Conservation (phyloP, 371 early-diverging fungal genomes). For the Apophysomyces trapeziformis region DNA sequence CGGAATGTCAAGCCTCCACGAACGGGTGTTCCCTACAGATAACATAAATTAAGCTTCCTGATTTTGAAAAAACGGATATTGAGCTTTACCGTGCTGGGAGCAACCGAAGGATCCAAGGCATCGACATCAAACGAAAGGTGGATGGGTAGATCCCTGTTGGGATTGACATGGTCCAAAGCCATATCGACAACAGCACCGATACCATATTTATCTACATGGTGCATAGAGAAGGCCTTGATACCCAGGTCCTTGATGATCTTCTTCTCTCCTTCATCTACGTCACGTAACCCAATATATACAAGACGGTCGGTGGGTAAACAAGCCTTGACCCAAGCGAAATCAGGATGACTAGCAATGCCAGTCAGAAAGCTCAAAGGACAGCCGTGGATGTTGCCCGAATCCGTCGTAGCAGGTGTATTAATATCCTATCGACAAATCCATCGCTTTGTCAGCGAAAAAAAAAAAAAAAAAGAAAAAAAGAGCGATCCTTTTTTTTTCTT, state of each 20-base stretch:
- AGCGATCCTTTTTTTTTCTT: too few species aligned
- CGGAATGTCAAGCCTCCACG: constrained; percentile 94
- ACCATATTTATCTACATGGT: constrained; percentile 95
- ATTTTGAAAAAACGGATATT: background rate
- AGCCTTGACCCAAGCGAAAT: constrained; percentile 88
- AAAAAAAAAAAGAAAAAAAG: too few species aligned
- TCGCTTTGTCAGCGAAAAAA: too few species aligned
- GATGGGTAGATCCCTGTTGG: constrained; percentile 81
- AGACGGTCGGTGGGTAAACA: constrained; percentile 76
- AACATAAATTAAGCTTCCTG: too few species aligned
- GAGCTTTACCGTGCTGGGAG: constrained; percentile 76
- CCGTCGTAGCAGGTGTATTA: constrained; percentile 90
- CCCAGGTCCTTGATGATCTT: constrained; percentile 74
- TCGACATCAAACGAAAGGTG: constrained; percentile 96
- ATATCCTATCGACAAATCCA: constrained; percentile 68
- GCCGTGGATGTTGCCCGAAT: constrained; percentile 95
- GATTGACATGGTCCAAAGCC: constrained; percentile 91
- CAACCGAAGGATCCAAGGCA: constrained; percentile 93
- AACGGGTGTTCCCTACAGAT: constrained; percentile 85
- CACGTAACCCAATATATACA: constrained; percentile 97
- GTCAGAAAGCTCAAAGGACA: constrained; percentile 93
- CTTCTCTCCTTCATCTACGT: constrained; percentile 92
- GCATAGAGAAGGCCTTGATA: constrained; percentile 96
- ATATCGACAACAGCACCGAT: constrained; percentile 93
- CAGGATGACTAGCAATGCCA: constrained; percentile 77